Evolutionary conservation across 2,329 filamentous ascomycete genomes (phyloP), one percentile per base, ranked within the genome.

Genomic region (Sporothrix protearum): DNA sequence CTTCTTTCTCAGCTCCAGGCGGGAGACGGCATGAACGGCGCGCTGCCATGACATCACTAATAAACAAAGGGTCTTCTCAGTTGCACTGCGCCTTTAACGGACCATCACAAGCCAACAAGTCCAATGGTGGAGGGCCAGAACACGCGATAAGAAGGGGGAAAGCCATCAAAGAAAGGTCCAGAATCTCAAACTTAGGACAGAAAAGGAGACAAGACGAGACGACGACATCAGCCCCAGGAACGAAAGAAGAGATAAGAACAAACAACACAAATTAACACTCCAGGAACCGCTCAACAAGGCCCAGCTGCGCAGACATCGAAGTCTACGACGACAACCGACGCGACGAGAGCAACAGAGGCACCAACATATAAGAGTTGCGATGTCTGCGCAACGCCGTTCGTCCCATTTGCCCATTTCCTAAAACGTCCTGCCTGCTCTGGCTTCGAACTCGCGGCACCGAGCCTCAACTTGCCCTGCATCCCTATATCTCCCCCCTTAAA

Each of bases 31-130:
- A 8, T 25, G 6, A 25, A 22, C n/a, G 22, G 51, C 25, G 9
- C 22, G 51, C 22, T 45, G 67, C 67, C 67, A 69, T 69, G 51
- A 69, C 67, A 69, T 69, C 67, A 69, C 67, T 57, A 59, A 59
- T 3, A 25, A 45, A 45, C 16, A 57, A 22, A 9, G 49, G 67
- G n/a, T n/a, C n/a, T n/a, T n/a, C n/a, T 25, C 51, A n/a, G n/a
- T 47, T 59, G 51, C 47, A 55, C 14, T 28, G 49, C 47, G 66
- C 22, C 42, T 19, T 51, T 12, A 30, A 12, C 28, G 45, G 39
- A 42, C 42, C 49, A 36, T 16, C 25, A 19, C 61, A 68, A 49
- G 47, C 19, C 25, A 68, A 68, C 42, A 63, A 19, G 25, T 49
- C 1, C 47, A n/a, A 10, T 19, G 47, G 2, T 49, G 22, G 36